Evolutionary conservation across 129 eudicot species (phyloP), one percentile per base, ranked within the genome.

Genomic region (Heracleum sosnowskyi): DNA sequence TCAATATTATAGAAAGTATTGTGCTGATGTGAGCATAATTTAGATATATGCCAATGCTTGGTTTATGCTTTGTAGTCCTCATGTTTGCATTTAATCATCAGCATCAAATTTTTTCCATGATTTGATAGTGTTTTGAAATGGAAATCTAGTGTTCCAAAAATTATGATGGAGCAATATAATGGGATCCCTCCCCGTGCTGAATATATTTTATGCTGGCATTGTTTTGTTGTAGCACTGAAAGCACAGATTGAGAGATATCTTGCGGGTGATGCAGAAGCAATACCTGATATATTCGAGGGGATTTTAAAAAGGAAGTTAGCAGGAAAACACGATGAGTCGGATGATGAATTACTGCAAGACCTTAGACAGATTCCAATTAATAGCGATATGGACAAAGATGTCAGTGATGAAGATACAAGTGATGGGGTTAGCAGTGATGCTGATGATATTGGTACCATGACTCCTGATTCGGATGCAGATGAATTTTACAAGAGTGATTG

Each of bases 241-340:
- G 40, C 20, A 74, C 86, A 79, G 82, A 71, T 90, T 16, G 84
- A 80, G 37, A 86, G 82, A 78, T 90, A 77, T 76, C 40, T 81
- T 40, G 45, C 69, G 33, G 84, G 79, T 35, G 85, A 90, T 72
- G 86, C 76, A 53, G 91, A 82, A 29, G 89, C 88, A 37, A 69
- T 90, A 40, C 85, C 86, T 12, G 46, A 79, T 18, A 81, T 90
- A 73, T 63, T 90, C 41, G 90, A 87, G 76, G 82, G 88, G 3
- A 84, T 86, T 66, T 15, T 87, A 49, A 83, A 76, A 39, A 85
- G 95, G 75, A 85, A 78, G 77, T 63, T 90, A 40, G 57, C 81
- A 22, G 89, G 84, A 17, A 90, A 82, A 76, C 90, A 90, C 72
- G 90, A 83, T 9, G 90, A 85, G 7, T 81, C 88, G 28, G 91